Evolutionary conservation across 805 yeast species (phyloP).

Genomic region (Yarrowia sp.): DNA sequence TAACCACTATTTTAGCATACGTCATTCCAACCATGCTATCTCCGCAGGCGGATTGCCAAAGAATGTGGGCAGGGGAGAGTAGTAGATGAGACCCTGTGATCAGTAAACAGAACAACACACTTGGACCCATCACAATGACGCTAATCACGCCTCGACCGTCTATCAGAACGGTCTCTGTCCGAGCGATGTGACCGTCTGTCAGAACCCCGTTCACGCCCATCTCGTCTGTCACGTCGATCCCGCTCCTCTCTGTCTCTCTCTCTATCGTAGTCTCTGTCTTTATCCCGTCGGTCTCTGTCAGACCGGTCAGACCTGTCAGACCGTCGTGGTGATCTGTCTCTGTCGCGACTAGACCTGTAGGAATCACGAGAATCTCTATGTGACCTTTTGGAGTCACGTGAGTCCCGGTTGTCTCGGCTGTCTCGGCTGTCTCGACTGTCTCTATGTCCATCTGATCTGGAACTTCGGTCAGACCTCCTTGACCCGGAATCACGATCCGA

Average conservation of each 20-base stretch:
- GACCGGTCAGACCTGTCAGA: not conserved
- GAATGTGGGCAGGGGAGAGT: not conserved
- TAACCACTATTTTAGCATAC: not conserved
- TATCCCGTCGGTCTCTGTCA: not conserved
- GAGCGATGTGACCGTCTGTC: not conserved
- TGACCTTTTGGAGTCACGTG: not conserved
- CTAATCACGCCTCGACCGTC: not conserved
- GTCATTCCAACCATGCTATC: not conserved
- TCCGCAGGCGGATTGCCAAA: not conserved
- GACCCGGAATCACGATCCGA: not conserved
- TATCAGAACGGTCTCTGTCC: not conserved
- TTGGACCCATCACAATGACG: not conserved
- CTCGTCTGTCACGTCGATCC: not conserved
- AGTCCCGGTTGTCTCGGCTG: not conserved
- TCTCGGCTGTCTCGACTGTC: not conserved
- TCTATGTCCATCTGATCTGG: not conserved
- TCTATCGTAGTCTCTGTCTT: not conserved
- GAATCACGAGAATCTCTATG: not conserved
- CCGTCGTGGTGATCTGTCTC: no score
- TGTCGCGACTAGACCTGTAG: not conserved
- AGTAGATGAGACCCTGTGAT: no score
- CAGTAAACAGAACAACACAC: no score
- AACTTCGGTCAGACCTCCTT: not conserved
- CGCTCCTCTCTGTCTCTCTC: not conserved
- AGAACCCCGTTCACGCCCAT: not conserved